A percentile compares a stretch with the other conserved stretches of the same genome.
Conservation (phyloP, 2,329 filamentous ascomycete species). For the Nannizziopsis barbatae region DNA sequence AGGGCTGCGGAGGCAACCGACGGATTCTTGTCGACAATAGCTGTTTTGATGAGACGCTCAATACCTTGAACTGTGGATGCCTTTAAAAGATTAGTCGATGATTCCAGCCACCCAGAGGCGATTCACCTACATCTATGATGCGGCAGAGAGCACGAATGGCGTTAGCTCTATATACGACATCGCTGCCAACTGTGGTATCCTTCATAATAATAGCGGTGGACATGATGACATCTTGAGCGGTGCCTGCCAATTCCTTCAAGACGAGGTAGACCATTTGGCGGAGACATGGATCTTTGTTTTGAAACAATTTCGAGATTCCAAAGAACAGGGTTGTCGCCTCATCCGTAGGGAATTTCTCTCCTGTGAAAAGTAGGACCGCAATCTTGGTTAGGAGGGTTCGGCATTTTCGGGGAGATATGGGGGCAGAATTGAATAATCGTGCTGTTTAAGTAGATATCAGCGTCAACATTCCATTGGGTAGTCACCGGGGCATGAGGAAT, state of each 20-base stretch:
- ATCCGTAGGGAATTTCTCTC: constrained; percentile 91
- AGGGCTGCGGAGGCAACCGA: constrained; percentile 93
- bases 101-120: background rate
- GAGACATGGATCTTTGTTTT: constrained; percentile 96
- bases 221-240: constrained; percentile 98
- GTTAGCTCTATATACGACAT: constrained; percentile 88
- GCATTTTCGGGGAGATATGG: constrained; percentile 93
- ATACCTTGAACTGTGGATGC: constrained; percentile 94
- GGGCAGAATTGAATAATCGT: constrained; percentile 93
- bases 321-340: constrained; percentile 98
- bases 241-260: constrained; percentile 92
- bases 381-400: constrained; percentile 97
- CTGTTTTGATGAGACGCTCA: constrained; percentile 96
- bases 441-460: constrained; percentile 43
- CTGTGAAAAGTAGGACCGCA: constrained; percentile 87
- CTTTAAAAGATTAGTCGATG: constrained; percentile 38
- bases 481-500: constrained; percentile 14
- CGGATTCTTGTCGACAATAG: constrained; percentile 97
- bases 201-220: constrained; percentile 99
- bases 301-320: constrained; percentile 96
- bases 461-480: constrained; percentile 9
- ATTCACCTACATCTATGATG: constrained; percentile 71
- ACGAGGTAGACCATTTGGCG: constrained; percentile 98
- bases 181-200: constrained; percentile 89
- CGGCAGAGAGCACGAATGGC: constrained; percentile 90